A percentile compares a stretch with the other conserved stretches of the same genome.
These are phyloP conservation scores for Lindgomyces ingoldianus DNA, from an alignment of 495 filamentous ascomycete genomes.

Conservation along the genomic window DNA sequence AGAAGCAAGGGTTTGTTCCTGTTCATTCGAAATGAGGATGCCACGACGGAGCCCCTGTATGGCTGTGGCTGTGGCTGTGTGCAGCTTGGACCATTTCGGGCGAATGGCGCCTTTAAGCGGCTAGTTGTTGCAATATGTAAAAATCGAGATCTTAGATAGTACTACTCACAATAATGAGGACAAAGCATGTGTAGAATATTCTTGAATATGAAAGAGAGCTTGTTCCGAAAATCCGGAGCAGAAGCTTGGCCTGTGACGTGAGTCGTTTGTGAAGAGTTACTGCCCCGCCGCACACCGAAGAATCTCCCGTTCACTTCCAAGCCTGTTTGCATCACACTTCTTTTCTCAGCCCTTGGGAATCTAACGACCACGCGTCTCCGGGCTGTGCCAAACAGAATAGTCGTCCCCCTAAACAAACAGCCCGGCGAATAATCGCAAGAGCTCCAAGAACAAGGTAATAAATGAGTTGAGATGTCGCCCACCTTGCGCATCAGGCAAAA, in stretches of 20 bases:
- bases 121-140: background rate
- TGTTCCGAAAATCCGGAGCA: background rate
- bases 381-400: conserved; percentile 12
- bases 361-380: conserved; percentile 10
- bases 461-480: conserved; percentile 14
- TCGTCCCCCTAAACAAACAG: background rate
- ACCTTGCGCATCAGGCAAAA: background rate
- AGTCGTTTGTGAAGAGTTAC: background rate
- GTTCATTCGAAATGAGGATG: background rate
- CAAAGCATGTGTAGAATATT: background rate
- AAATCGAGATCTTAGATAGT: background rate
- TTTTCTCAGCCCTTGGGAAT: background rate
- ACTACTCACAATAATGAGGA: background rate
- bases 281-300: background rate
- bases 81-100: background rate
- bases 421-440: background rate
- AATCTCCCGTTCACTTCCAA: background rate
- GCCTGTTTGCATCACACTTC: background rate
- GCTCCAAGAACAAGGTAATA: background rate
- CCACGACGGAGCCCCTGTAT: background rate
- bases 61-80: conserved; percentile 32
- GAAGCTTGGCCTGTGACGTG: background rate
- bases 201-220: background rate
- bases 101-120: background rate
- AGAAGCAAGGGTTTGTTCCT: background rate